These are phyloP conservation scores for Syzygium aromaticum DNA, from an alignment of 345 rosid species.

Conservation along the genomic window DNA sequence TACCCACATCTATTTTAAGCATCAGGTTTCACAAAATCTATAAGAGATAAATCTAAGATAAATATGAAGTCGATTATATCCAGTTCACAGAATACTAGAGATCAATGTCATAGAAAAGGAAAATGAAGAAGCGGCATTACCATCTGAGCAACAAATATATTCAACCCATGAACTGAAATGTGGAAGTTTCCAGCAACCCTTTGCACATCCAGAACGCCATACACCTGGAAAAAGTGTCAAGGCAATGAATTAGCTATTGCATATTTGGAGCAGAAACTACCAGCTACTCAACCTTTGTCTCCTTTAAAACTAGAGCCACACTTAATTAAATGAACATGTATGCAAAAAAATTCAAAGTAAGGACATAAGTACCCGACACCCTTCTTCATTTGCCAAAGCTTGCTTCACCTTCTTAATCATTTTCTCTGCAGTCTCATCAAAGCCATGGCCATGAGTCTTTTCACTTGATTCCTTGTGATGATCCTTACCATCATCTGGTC, in stretches of 20 bases:
- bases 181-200: conserved; percentile 99
- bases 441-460: conserved; percentile 42
- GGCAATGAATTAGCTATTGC: conserved; percentile 4
- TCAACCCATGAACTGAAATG: conserved; percentile 92
- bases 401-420: conserved; percentile 90
- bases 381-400: conserved; percentile 80
- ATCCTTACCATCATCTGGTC: conserved; percentile 52
- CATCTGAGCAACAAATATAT: conserved; percentile 93
- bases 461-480: conserved; percentile 47
- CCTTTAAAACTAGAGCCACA: not conserved
- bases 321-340: not conserved
- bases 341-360: not conserved
- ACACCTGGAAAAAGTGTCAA: conserved; percentile 46
- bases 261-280: not conserved
- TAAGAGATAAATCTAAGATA: not conserved
- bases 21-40: not conserved
- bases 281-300: not conserved
- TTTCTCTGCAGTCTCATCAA: conserved; percentile 75
- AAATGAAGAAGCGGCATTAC: conserved; percentile 12
- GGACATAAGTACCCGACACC: conserved; percentile 70
- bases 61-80: not conserved
- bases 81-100: not conserved
- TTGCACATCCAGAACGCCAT: conserved; percentile 92
- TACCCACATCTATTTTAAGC: not conserved
- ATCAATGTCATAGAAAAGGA: not conserved